Percentiles rank a stretch among this genome's conserved stretches.
phyloP scores from a whole-genome alignment of 176 grass and related monocot species.

The sorghum (Sorghum bicolor) region Sorghum_bicolor_NCBIv3 NC_012875.2:42344001-42344500 shows the following conservation, averaged over 20 bases:
- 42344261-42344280: not conserved
- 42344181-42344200: conserved; percentile 45
- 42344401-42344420: not conserved
- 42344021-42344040: conserved; percentile 27
- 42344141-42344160: conserved; percentile 16
- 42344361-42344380: conserved; percentile 58
- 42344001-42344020: conserved; percentile 23
- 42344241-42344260: conserved; percentile 15
- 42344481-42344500: not conserved
- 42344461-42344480: not conserved
- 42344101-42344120: conserved; percentile 15
- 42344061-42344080: conserved; percentile 46
- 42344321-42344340: conserved; percentile 53
- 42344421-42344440: not conserved
- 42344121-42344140: conserved; percentile 49
- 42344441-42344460: not conserved
- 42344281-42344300: conserved; percentile 23
- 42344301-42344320: conserved; percentile 49
- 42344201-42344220: conserved; percentile 29
- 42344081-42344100: conserved; percentile 45
- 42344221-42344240: conserved; percentile 67
- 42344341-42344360: conserved; percentile 62
- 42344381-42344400: not conserved
- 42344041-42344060: conserved; percentile 25
- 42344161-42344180: conserved; percentile 46